phyloP scores from a whole-genome alignment of 208 protist species.

The Crithidia mellificae region DNA sequence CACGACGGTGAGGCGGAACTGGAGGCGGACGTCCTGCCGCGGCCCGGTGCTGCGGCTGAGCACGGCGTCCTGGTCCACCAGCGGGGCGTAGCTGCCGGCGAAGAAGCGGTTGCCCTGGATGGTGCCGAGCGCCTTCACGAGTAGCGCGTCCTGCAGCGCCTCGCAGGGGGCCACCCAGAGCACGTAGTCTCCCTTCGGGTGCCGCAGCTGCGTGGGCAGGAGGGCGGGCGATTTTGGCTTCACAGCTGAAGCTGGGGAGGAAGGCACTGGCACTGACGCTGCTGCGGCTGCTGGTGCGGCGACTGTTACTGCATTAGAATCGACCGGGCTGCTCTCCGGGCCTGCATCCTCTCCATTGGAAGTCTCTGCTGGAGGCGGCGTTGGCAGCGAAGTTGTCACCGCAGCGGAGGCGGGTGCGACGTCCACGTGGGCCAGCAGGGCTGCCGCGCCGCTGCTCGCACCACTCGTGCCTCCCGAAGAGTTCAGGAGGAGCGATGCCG shows the following conservation, averaged over 20 bases:
- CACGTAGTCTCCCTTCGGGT: constrained; percentile 32
- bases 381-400: not conserved
- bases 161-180: constrained; percentile 28
- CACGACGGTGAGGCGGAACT: constrained; percentile 52
- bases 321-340: too few relatives aligned
- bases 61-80: constrained; percentile 24
- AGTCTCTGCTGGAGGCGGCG: too few relatives aligned
- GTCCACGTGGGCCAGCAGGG: constrained; percentile 35
- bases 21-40: constrained; percentile 65
- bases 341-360: too few relatives aligned
- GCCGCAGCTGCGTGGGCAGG: constrained; percentile 14
- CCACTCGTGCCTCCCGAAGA: too few relatives aligned
- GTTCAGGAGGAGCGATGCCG: too few relatives aligned
- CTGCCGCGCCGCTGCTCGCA: constrained; percentile 40
- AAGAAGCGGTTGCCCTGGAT: constrained; percentile 50
- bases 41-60: constrained; percentile 24
- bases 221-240: not conserved
- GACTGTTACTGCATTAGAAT: not conserved
- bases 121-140: constrained; percentile 41
- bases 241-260: not conserved
- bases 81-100: constrained; percentile 31
- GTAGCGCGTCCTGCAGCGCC: constrained; percentile 32
- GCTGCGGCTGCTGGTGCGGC: not conserved
- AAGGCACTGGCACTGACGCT: not conserved
- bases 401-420: not conserved